phyloP scores from a whole-genome alignment of 345 rosid genomes.

The Euphorbia tirucalli region DNA sequence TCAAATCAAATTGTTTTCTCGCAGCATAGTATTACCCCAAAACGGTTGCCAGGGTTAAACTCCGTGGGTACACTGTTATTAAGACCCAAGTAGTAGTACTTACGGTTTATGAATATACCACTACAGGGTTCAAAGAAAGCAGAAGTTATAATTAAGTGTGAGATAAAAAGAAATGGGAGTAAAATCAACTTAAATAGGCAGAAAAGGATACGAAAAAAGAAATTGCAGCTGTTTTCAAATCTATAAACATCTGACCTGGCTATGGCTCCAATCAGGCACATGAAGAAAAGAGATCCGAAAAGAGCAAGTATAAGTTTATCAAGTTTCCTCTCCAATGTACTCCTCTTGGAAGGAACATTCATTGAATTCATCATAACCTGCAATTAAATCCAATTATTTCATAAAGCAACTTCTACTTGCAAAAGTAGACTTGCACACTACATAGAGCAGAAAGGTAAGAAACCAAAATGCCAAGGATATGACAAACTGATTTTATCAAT shows the following conservation, averaged over 20 bases:
- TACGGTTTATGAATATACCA: constrained; percentile 72
- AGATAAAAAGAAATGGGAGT: not conserved
- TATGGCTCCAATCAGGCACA: constrained; percentile 91
- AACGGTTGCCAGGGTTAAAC: constrained; percentile 71
- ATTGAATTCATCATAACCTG: constrained; percentile 99
- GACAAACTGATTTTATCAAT: not conserved
- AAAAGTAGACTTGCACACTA: not conserved
- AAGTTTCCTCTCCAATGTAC: constrained; percentile 97
- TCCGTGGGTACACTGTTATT: constrained; percentile 37
- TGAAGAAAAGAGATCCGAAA: constrained; percentile 73
- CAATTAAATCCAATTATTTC: constrained; percentile 28
- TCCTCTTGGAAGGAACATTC: constrained; percentile 99
- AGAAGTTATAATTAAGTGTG: constrained; percentile 16
- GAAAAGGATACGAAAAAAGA: constrained; percentile 6
- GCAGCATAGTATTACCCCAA: constrained; percentile 53
- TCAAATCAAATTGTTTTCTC: not conserved
- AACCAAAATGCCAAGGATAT: constrained; percentile 1
- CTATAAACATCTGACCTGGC: constrained; percentile 59
- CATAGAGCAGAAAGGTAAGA: not conserved
- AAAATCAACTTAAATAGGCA: not conserved
- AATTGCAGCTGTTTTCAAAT: constrained; percentile 7
- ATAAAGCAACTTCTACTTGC: constrained; percentile 18
- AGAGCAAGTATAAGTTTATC: constrained; percentile 94
- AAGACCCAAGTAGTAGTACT: constrained; percentile 71
- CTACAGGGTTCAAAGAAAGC: constrained; percentile 51